phyloP scores from a whole-genome alignment of 2,329 filamentous ascomycete genomes.

The Capronia coronata region DNA sequence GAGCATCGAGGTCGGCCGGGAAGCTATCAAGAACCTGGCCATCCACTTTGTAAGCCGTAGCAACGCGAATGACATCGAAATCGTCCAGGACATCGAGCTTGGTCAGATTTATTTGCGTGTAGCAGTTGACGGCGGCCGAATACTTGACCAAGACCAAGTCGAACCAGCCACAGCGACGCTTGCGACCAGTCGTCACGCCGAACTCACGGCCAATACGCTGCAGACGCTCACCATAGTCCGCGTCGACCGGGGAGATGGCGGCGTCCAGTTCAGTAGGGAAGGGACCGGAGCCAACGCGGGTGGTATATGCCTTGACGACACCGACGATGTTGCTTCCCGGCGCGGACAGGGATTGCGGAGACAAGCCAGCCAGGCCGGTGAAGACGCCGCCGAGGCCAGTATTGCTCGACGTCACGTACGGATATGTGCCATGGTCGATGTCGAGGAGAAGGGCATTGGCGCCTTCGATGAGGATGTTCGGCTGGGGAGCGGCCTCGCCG shows the following conservation, averaged over 20 bases:
- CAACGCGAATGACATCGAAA: slow-evolving; percentile 58
- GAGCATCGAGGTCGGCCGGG: slow-evolving; percentile 50
- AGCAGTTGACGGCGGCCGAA: slow-evolving; percentile 51
- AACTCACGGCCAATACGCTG: slow-evolving; percentile 48
- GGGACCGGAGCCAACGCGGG: slow-evolving; percentile 53
- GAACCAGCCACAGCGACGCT: slow-evolving; percentile 59
- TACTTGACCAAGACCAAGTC: slow-evolving; percentile 60
- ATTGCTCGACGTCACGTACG: slow-evolving; percentile 45
- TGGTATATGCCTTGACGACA: slow-evolving; percentile 61
- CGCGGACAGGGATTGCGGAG: slow-evolving; percentile 50
- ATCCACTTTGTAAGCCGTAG: slow-evolving; percentile 50
- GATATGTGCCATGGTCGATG: slow-evolving; percentile 48
- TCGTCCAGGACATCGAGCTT: slow-evolving; percentile 60
- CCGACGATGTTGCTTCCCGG: slow-evolving; percentile 45
- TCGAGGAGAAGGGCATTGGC: slow-evolving; percentile 60
- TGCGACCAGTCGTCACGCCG: slow-evolving; percentile 55
- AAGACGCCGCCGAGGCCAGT: slow-evolving; percentile 46
- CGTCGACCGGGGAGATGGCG: slow-evolving; percentile 22
- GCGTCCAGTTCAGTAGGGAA: slow-evolving; percentile 51
- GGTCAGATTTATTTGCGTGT: slow-evolving; percentile 54
- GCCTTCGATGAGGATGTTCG: slow-evolving; percentile 57
- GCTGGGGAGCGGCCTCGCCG: slow-evolving; percentile 50
- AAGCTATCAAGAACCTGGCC: slow-evolving; percentile 50
- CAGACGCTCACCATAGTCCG: slow-evolving; percentile 41
- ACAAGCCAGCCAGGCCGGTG: slow-evolving; percentile 53